Evolutionary conservation across 2,329 filamentous ascomycete species (phyloP), one percentile per base, ranked within the genome.

Genomic region (Scleromitrula shiraiana): DNA sequence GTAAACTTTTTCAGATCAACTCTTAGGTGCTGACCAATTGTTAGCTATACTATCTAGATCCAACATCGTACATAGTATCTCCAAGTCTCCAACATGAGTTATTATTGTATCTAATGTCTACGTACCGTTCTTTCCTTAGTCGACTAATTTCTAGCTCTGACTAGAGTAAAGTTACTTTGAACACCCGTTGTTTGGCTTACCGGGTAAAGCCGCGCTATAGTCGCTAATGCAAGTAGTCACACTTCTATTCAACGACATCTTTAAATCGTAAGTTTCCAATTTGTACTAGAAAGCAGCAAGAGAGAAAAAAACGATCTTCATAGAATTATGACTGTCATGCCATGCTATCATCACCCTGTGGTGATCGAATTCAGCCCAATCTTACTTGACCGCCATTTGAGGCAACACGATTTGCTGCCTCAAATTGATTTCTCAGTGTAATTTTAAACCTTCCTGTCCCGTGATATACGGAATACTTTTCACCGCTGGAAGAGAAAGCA

Each of bases 281-380:
- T 44, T 32, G 10, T 23, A 36, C 36, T 5, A 32, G 37, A 44
- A 51, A 52, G 41, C 51, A 40, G 40, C 32, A 37, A 30, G 41
- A 23, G 30, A 35, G 32, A 33, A 14, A 26, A 41, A 30, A 41
- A 24, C 19, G 9, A 37, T 37, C 17, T 40, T 26, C 19, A 36
- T 15, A 33, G 27, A 20, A 32, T 42, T 23, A 35, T 48, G 38
- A 40, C 29, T 41, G 30, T 38, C 38, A 48, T 36, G 41, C n/a
- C 33, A n/a, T n/a, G n/a, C n/a, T n/a, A n/a, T n/a, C n/a, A 22
- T 47, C 22, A 47, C 45, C 45, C 38, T 42, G 45, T 48, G 15
- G 38, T 48, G 38, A 36, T 42, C 22, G 45, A 42, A 20, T 32
- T 22, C 23, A 38, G 57, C 50, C 63, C 64, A 66, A 65, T 66